phyloP scores from a whole-genome alignment of 352 stramenopile genomes.

The Ochromonadaceae sp. region DNA sequence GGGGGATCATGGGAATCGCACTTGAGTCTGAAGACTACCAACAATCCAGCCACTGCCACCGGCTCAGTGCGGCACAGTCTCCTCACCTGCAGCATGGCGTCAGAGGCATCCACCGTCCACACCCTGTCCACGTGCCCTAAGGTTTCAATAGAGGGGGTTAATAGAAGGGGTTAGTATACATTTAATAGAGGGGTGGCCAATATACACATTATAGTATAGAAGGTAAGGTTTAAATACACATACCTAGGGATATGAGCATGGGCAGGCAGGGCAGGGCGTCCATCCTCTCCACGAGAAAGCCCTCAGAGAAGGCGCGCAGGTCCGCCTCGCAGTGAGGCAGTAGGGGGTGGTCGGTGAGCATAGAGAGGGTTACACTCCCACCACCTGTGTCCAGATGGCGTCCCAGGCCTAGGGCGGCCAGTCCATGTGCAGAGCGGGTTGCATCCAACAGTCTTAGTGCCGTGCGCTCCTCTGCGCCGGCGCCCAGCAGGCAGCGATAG shows the following conservation, averaged over 20 bases:
- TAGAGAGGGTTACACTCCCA: not conserved
- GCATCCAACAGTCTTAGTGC: not conserved
- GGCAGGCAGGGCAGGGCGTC: not conserved
- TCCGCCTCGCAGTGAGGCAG: not conserved
- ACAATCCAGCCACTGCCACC: too few species aligned
- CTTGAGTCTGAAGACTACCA: too few species aligned
- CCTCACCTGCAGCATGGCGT: too few species aligned
- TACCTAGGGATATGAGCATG: not conserved
- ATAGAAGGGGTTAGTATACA: too few species aligned
- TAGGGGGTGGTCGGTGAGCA: not conserved
- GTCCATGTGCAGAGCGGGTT: not conserved
- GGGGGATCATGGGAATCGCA: too few species aligned
- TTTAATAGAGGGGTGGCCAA: too few species aligned
- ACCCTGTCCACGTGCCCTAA: not conserved
- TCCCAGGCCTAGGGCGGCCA: not conserved
- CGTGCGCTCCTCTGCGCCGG: not conserved
- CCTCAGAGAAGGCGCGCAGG: not conserved
- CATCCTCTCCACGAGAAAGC: not conserved
- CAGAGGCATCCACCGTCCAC: conserved; percentile 4
- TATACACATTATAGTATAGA: too few species aligned
- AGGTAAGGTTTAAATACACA: too few species aligned
- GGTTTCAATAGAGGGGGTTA: too few species aligned
- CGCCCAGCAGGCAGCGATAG: not conserved
- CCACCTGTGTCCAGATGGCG: not conserved
- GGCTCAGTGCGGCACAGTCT: too few species aligned